Evolutionary conservation across 208 protist genomes (phyloP).

Genomic region (Leishmania martiniquensis): DNA sequence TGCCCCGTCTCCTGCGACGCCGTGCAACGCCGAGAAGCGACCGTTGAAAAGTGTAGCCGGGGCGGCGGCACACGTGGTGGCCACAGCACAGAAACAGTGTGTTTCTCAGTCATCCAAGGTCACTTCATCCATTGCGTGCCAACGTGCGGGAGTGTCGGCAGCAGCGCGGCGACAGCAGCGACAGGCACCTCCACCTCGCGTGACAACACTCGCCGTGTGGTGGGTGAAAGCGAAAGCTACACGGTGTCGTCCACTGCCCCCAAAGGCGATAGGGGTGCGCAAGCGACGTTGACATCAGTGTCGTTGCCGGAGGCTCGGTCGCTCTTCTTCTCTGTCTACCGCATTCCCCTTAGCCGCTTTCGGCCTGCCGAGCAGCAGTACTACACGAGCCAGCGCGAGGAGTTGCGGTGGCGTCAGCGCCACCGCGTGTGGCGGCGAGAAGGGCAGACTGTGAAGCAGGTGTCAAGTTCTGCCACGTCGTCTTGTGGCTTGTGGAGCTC

Average conservation of each 20-base stretch:
- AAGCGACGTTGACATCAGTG: neutral
- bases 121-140: slow-evolving; percentile 57
- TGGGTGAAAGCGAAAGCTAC: slow-evolving; percentile 2
- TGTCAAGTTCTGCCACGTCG: neutral
- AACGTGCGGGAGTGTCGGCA: slow-evolving; percentile 10
- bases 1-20: neutral
- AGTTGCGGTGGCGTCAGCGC: slow-evolving; percentile 49
- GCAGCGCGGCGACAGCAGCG: neutral
- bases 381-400: slow-evolving; percentile 59
- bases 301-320: slow-evolving; percentile 17
- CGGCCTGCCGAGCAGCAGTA: slow-evolving; percentile 61
- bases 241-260: neutral
- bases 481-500: neutral
- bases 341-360: slow-evolving; percentile 61
- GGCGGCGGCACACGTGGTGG: neutral
- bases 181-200: neutral
- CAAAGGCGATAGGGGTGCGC: neutral
- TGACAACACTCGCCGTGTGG: neutral
- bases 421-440: slow-evolving; percentile 4
- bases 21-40: neutral
- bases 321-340: slow-evolving; percentile 66
- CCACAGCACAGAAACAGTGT: slow-evolving; percentile 4
- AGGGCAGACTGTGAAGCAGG: neutral
- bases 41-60: neutral
- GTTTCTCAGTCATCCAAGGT: slow-evolving; percentile 57